Evolutionary conservation across 2,329 filamentous ascomycete species (phyloP).

Genomic region (Sporothrix brunneoviolacea): DNA sequence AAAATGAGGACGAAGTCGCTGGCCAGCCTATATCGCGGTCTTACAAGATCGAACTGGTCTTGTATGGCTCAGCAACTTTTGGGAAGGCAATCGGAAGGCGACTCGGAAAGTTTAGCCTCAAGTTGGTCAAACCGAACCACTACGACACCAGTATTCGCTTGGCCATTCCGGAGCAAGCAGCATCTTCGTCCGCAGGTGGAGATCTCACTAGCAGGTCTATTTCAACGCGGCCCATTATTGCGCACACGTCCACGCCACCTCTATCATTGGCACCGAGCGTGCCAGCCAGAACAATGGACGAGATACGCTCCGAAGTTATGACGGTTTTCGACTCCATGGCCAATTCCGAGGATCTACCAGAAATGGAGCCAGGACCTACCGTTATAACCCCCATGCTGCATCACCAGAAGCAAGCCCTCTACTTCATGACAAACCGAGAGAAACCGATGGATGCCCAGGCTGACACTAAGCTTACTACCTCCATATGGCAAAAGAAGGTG

Average conservation of each 20-base stretch:
- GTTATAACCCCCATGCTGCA: conserved; percentile 65
- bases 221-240: conserved; percentile 22
- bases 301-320: conserved; percentile 77
- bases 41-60: conserved; percentile 62
- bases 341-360: conserved; percentile 66
- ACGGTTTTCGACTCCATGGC: conserved; percentile 82
- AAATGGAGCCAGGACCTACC: conserved; percentile 56
- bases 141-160: conserved; percentile 64
- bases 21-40: conserved; percentile 55
- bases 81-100: conserved; percentile 60
- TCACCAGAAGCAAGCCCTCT: conserved; percentile 85
- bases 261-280: background rate
- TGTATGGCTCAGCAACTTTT: conserved; percentile 70
- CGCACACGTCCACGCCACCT: background rate
- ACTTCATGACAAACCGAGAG: conserved; percentile 79
- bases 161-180: conserved; percentile 55
- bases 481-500: conserved; percentile 66
- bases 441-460: conserved; percentile 52
- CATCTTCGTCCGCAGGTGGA: conserved; percentile 30
- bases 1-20: conserved; percentile 54
- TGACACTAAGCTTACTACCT: conserved; percentile 55
- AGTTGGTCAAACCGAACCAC: conserved; percentile 58
- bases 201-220: too few relatives aligned
- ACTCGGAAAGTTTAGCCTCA: conserved; percentile 59
- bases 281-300: conserved; percentile 62